phyloP scores from a whole-genome alignment of 352 stramenopile genomes.

The Phytophthora citricola region DNA sequence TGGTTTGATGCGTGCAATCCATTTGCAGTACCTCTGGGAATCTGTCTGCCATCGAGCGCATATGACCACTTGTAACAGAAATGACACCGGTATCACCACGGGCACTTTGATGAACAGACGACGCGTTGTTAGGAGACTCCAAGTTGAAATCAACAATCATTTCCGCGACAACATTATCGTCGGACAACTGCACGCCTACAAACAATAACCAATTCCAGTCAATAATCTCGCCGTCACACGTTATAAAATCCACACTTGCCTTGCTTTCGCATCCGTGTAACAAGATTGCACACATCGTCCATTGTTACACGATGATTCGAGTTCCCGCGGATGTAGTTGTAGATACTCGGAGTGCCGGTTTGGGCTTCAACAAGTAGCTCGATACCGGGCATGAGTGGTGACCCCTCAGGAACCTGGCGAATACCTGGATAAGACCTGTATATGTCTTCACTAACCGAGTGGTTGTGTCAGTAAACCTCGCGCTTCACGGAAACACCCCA shows the following conservation, averaged over 20 bases:
- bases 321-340: constrained; percentile 7
- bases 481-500: constrained; percentile 15
- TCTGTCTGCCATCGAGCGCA: constrained; percentile 7
- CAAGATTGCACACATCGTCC: constrained; percentile 1
- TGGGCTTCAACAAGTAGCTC: constrained; percentile 11
- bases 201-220: background rate
- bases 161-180: constrained; percentile 11
- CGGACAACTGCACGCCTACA: background rate
- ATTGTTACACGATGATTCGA: constrained; percentile 13
- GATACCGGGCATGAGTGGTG: constrained; percentile 6
- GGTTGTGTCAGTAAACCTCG: constrained; percentile 11
- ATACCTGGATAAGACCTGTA: constrained; percentile 24
- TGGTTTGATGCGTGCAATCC: constrained; percentile 23
- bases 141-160: constrained; percentile 12
- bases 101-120: constrained; percentile 4
- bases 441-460: background rate
- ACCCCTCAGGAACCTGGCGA: constrained; percentile 12
- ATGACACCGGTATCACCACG: constrained; percentile 12
- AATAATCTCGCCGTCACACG: background rate
- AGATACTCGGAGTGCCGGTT: constrained; percentile 5
- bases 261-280: background rate
- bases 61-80: constrained; percentile 3
- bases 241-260: background rate
- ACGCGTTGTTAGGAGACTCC: background rate
- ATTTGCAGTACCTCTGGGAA: constrained; percentile 14